Evolutionary conservation across 768 basidiomycete genomes (phyloP), one percentile per base, ranked within the genome.

Genomic region (Hericium erinaceus): DNA sequence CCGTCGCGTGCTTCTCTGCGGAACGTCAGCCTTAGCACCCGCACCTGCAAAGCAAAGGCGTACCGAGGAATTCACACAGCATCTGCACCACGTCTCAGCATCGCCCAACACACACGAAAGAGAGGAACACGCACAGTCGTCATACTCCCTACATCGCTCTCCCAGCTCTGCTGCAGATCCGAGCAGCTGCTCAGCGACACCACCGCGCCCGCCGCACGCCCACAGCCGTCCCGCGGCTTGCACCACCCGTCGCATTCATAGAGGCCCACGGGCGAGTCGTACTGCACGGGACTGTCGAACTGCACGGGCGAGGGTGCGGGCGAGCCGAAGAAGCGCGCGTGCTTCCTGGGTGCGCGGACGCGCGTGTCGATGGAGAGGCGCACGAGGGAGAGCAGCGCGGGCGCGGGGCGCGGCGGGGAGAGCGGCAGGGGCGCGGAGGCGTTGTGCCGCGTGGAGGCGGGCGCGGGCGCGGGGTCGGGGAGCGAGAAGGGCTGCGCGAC

Each of bases 81-180:
- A 33, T 33, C 28, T 33, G 28, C 28, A 12, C 44, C 9, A 16
- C 44, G 5, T 1, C 2, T 46, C 44, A 46, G 44, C 16, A 46
- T 20, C 15, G 20, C 16, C 20, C 12, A 16, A 1, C 44, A 16
- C 13, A 16, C 44, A 15, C 20, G 9, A 24, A 33, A 33, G 28
- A 10, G 15, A 33, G 10, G 15, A 13, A 22, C 22, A 53, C 52
- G 52, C 26, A 59, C 63, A 38, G 39, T 52, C 10, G 64, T 64
- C 57, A 64, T 52, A 37, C 64, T 64, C 15, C 54, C 57, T 22
- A 62, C 64, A 1, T 59, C 58, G 22, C 54, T 18, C 40, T 67
- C 67, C 61, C 62, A 68, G 7, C 62, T 52, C 39, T 40, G 56
- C 50, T 67, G 67, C 38, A 58, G 39, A 39, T 68, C 67, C 38